Conservation (phyloP, 202 grass and related monocot genomes). For the Dendrocalamus latiflorus region DNA sequence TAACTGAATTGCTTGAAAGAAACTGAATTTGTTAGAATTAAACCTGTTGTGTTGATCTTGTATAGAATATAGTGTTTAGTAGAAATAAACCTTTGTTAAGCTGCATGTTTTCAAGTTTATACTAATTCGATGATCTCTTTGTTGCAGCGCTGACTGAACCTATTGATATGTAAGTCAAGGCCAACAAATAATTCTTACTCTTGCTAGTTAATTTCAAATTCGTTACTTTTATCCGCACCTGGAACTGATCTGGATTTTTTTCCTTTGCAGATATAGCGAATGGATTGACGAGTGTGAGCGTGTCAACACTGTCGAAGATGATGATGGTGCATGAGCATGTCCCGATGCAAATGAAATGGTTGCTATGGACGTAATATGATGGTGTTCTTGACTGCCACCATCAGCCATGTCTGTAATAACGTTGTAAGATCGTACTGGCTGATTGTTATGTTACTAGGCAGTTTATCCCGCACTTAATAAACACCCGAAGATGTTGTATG, state of each 20-base stretch:
- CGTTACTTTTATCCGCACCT: neutral
- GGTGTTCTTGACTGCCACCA: slow-evolving; percentile 7
- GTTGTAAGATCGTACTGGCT: slow-evolving; percentile 1
- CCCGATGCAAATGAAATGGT: neutral
- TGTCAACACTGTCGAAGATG: slow-evolving; percentile 71
- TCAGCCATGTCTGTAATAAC: slow-evolving; percentile 23
- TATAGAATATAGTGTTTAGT: neutral
- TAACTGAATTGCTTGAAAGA: neutral
- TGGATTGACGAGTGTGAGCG: slow-evolving; percentile 87
- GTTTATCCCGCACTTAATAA: slow-evolving; percentile 3
- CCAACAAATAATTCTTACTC: neutral
- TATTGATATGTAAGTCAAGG: slow-evolving; percentile 60
- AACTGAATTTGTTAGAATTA: neutral
- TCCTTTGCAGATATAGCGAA: slow-evolving; percentile 64
- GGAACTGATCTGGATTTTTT: neutral
- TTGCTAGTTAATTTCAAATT: neutral
- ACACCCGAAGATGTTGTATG: neutral
- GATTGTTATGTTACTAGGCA: slow-evolving; percentile 16
- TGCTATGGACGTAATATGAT: neutral
- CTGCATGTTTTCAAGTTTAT: neutral
- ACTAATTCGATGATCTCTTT: slow-evolving; percentile 19
- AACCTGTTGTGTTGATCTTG: neutral
- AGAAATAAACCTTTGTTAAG: neutral
- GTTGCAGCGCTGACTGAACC: slow-evolving; percentile 65
- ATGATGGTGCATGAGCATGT: slow-evolving; percentile 42